phyloP scores from a whole-genome alignment of 2,329 filamentous ascomycete species.

The Penicillium sp. region DNA sequence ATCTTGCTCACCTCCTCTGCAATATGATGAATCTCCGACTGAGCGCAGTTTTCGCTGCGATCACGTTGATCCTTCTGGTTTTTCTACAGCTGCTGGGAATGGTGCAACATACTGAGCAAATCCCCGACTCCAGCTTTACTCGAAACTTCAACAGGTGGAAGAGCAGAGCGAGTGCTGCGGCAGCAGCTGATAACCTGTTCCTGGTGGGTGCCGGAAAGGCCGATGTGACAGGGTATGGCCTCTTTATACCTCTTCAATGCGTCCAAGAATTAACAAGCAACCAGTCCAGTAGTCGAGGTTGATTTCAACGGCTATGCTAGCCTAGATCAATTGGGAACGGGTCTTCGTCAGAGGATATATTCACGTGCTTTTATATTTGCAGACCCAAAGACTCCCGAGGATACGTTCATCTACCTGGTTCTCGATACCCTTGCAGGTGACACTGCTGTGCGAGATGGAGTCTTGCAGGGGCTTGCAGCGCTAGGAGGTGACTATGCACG shows the following conservation, averaged over 20 bases:
- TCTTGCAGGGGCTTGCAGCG: constrained; percentile 69
- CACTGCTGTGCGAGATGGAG: constrained; percentile 83
- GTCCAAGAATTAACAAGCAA: background rate
- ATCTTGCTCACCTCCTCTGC: background rate
- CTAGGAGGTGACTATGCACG: constrained; percentile 71
- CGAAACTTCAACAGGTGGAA: constrained; percentile 23
- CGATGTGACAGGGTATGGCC: constrained; percentile 66
- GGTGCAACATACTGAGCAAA: constrained; percentile 16
- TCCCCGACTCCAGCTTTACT: constrained; percentile 17
- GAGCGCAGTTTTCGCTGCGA: constrained; percentile 25
- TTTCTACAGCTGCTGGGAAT: constrained; percentile 33
- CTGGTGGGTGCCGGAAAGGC: constrained; percentile 69
- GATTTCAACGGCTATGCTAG: constrained; percentile 92
- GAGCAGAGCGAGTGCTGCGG: constrained; percentile 20
- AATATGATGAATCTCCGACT: constrained; percentile 33
- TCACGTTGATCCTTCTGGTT: constrained; percentile 29
- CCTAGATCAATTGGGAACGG: constrained; percentile 75
- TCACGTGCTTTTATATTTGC: constrained; percentile 87
- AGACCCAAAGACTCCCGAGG: constrained; percentile 61
- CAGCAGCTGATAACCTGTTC: constrained; percentile 50
- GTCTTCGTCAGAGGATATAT: constrained; percentile 83
- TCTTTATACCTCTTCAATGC: background rate
- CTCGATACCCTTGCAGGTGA: constrained; percentile 86
- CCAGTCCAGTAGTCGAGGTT: constrained; percentile 80
- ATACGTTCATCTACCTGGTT: constrained; percentile 84